phyloP scores from a whole-genome alignment of 176 grass and related monocot species.

The Eleusine indica region DNA sequence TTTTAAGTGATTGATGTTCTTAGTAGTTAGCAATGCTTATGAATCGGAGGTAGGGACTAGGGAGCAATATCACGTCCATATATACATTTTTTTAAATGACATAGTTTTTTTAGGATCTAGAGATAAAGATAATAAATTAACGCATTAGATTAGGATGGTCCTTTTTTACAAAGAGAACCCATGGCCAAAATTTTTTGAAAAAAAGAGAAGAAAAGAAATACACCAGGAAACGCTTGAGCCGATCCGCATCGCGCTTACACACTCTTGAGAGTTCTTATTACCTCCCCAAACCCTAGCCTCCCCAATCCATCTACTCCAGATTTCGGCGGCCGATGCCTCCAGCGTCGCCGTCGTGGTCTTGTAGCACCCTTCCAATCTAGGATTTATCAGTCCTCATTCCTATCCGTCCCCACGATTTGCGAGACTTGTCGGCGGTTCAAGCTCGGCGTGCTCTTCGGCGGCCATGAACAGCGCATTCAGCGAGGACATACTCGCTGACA shows the following conservation, averaged over 20 bases:
- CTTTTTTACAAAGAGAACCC: not conserved
- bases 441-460: slow-evolving; percentile 33
- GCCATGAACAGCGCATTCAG: slow-evolving; percentile 90
- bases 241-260: slow-evolving; percentile 32
- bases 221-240: slow-evolving; percentile 24
- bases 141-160: not conserved
- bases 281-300: slow-evolving; percentile 58
- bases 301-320: slow-evolving; percentile 34
- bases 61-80: too few relatives aligned
- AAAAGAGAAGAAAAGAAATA: not conserved
- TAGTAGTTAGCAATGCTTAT: too few relatives aligned
- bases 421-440: slow-evolving; percentile 28
- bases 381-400: not conserved
- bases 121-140: too few relatives aligned
- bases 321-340: slow-evolving; percentile 54
- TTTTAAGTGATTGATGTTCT: too few relatives aligned
- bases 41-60: too few relatives aligned
- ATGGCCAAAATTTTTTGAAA: not conserved
- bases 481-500: slow-evolving; percentile 86
- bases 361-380: slow-evolving; percentile 12
- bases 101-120: not conserved
- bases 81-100: not conserved
- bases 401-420: slow-evolving; percentile 14
- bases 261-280: slow-evolving; percentile 21
- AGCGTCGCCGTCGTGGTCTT: slow-evolving; percentile 34